phyloP scores from a whole-genome alignment of 148 eudicot species.

The Vaccinium myrtillus region DNA sequence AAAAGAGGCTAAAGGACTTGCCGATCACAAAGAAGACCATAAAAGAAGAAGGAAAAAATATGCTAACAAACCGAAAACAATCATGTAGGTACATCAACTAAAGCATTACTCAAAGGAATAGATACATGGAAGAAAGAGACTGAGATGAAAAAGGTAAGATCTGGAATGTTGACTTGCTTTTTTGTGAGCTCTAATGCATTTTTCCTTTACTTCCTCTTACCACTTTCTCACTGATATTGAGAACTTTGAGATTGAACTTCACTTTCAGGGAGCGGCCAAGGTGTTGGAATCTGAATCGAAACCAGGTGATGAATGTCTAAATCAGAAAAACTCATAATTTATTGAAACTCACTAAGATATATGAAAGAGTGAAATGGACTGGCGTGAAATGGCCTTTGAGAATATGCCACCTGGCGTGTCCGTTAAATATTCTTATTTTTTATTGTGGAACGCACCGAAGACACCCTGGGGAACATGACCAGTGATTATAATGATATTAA shows the following conservation, averaged over 20 bases:
- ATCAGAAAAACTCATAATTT: background rate
- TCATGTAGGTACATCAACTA: slow-evolving; percentile 51
- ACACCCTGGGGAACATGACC: too few relatives aligned
- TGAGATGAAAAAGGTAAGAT: slow-evolving; percentile 35
- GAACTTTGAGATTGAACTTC: background rate
- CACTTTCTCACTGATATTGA: background rate
- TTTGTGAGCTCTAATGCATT: background rate
- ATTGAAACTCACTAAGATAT: background rate
- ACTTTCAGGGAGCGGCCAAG: slow-evolving; percentile 36
- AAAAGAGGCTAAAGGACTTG: background rate
- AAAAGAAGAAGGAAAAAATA: background rate
- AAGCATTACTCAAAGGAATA: slow-evolving; percentile 50
- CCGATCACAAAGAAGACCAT: background rate
- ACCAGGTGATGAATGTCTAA: slow-evolving; percentile 29
- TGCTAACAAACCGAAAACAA: background rate
- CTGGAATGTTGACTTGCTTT: slow-evolving; percentile 8
- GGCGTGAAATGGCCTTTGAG: background rate
- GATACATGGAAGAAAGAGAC: slow-evolving; percentile 71
- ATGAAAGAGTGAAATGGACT: background rate
- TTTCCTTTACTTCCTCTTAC: background rate
- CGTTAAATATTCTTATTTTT: background rate
- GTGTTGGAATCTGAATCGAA: slow-evolving; percentile 28
- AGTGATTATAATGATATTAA: background rate
- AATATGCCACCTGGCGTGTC: too few relatives aligned
- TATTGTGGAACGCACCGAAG: too few relatives aligned